Percentiles rank a stretch among this genome's conserved stretches.
phyloP scores from a whole-genome alignment of 2,329 filamentous ascomycete species.

The Alternaria atra region DNA sequence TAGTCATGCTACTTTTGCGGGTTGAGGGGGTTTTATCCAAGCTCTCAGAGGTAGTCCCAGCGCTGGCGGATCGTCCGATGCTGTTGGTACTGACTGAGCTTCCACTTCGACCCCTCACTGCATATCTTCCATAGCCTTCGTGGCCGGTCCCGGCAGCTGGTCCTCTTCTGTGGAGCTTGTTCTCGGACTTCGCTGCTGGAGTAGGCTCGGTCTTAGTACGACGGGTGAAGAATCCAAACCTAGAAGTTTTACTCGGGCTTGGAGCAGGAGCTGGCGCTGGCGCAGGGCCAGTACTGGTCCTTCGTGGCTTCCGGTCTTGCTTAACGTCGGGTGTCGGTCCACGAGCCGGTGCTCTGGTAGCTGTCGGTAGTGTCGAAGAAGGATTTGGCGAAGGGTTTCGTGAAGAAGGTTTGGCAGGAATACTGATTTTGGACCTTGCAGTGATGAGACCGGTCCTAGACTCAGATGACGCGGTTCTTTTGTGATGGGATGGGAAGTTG shows the following conservation, averaged over 20 bases:
- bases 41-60: slow-evolving; percentile 51
- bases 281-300: slow-evolving; percentile 45
- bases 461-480: slow-evolving; percentile 60
- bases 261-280: slow-evolving; percentile 57
- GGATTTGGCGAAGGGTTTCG: slow-evolving; percentile 52
- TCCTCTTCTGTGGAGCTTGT: slow-evolving; percentile 69
- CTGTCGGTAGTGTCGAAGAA: slow-evolving; percentile 37
- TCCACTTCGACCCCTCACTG: slow-evolving; percentile 70
- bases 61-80: slow-evolving; percentile 57
- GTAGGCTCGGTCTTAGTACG: slow-evolving; percentile 72
- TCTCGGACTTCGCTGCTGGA: slow-evolving; percentile 66
- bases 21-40: slow-evolving; percentile 47
- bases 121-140: slow-evolving; percentile 79
- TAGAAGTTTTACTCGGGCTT: slow-evolving; percentile 66
- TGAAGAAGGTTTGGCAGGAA: slow-evolving; percentile 44
- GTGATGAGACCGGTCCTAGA: slow-evolving; percentile 38
- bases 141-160: slow-evolving; percentile 93
- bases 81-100: slow-evolving; percentile 63
- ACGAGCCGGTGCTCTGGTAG: slow-evolving; percentile 36
- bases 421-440: slow-evolving; percentile 34
- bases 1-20: slow-evolving; percentile 55
- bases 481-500: slow-evolving; percentile 60
- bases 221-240: slow-evolving; percentile 81
- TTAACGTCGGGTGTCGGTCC: slow-evolving; percentile 53
- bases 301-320: slow-evolving; percentile 44